Conservation (phyloP, 2,329 filamentous ascomycete genomes). For the Cercospora nicotianae region DNA sequence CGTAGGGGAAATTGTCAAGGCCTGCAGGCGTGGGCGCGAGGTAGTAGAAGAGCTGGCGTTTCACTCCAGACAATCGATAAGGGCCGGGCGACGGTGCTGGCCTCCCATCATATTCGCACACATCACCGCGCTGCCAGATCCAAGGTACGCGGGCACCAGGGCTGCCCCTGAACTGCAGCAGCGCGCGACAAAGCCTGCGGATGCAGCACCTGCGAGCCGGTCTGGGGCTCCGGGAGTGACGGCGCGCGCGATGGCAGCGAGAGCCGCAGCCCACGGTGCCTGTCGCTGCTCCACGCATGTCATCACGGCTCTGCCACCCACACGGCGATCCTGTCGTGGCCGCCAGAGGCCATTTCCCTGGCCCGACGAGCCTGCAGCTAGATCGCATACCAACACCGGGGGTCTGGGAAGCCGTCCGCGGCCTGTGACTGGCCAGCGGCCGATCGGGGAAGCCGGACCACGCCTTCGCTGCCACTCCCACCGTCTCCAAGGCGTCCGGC, state of each 20-base stretch:
- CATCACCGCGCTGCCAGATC: conserved; percentile 12
- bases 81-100: not conserved
- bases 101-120: not conserved
- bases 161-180: conserved; percentile 12
- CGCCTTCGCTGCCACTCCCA: not conserved
- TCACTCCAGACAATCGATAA: conserved; percentile 18
- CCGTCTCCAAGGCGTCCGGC: conserved; percentile 15
- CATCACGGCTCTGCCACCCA: conserved; percentile 7
- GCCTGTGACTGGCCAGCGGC: conserved; percentile 15
- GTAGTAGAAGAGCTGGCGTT: not conserved
- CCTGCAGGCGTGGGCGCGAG: not conserved
- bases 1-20: not conserved
- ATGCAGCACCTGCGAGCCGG: conserved; percentile 20
- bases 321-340: conserved; percentile 12
- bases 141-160: conserved; percentile 16
- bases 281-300: conserved; percentile 14
- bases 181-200: conserved; percentile 7
- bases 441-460: conserved; percentile 17
- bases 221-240: conserved; percentile 23
- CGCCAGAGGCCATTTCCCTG: conserved; percentile 16
- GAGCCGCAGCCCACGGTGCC: not conserved
- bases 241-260: conserved; percentile 16
- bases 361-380: conserved; percentile 15
- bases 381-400: conserved; percentile 7
- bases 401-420: conserved; percentile 13